Evolutionary conservation across 2,329 filamentous ascomycete species (phyloP).

Genomic region (Trichophyton simii): DNA sequence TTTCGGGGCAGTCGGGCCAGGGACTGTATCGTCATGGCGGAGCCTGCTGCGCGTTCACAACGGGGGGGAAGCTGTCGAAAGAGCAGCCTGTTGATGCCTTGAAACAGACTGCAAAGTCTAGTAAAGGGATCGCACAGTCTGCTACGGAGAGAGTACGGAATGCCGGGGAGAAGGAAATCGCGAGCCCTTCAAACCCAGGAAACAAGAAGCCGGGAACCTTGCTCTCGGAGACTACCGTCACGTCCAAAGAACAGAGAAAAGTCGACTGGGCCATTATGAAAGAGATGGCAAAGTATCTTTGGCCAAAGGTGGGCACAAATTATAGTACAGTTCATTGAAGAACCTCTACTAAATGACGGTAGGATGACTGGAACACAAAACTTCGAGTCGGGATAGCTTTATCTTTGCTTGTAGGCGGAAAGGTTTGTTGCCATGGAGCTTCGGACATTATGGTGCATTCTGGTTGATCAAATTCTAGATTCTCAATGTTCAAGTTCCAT

Average conservation of each 20-base stretch:
- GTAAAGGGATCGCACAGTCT: background rate
- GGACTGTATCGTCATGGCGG: slow-evolving; percentile 12
- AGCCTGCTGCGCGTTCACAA: slow-evolving; percentile 23
- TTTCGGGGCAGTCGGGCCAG: slow-evolving; percentile 18
- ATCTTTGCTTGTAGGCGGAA: slow-evolving; percentile 70
- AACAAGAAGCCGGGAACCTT: slow-evolving; percentile 41
- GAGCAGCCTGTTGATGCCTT: slow-evolving; percentile 15
- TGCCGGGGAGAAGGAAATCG: slow-evolving; percentile 10
- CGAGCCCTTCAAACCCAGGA: slow-evolving; percentile 17
- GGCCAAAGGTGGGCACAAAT: slow-evolving; percentile 56
- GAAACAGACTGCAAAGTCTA: background rate
- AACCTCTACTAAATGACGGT: background rate
- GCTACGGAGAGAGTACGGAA: background rate
- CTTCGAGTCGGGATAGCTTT: slow-evolving; percentile 77
- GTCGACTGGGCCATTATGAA: slow-evolving; percentile 98
- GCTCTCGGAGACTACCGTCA: slow-evolving; percentile 51
- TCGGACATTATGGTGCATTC: background rate
- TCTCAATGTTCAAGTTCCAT: slow-evolving; percentile 93
- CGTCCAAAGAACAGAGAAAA: slow-evolving; percentile 78
- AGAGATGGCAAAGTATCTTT: slow-evolving; percentile 91
- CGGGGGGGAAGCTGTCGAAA: slow-evolving; percentile 14
- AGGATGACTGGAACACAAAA: slow-evolving; percentile 67
- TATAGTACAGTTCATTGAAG: background rate
- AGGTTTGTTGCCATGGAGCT: slow-evolving; percentile 39
- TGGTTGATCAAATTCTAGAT: slow-evolving; percentile 35